phyloP scores from a whole-genome alignment of 2,329 filamentous ascomycete species.

The Fonsecaea monophora region DNA sequence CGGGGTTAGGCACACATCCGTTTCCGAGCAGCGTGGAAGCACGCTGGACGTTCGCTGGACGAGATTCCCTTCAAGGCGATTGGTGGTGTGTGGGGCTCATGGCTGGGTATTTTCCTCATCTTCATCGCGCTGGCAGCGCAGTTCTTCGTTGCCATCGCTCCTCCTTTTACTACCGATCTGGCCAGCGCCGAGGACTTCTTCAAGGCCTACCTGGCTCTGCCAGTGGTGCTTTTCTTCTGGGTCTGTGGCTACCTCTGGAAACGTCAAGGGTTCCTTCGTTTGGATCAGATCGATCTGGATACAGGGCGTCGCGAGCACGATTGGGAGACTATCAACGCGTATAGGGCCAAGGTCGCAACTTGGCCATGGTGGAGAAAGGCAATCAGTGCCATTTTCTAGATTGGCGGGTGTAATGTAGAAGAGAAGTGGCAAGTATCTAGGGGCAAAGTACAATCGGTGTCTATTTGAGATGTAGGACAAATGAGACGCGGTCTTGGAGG shows the following conservation, averaged over 20 bases:
- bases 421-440: background rate
- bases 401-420: background rate
- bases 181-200: conserved; percentile 21
- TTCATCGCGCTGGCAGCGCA: conserved; percentile 77
- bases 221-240: conserved; percentile 52
- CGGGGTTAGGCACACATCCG: conserved; percentile 71
- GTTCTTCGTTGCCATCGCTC: conserved; percentile 77
- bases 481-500: background rate
- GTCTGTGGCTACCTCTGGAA: conserved; percentile 69
- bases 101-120: conserved; percentile 79
- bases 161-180: conserved; percentile 12
- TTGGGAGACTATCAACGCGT: conserved; percentile 67
- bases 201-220: conserved; percentile 11
- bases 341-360: conserved; percentile 19
- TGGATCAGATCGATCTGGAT: conserved; percentile 70
- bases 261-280: conserved; percentile 63
- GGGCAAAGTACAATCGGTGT: background rate
- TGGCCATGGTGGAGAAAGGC: conserved; percentile 30
- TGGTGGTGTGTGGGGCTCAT: conserved; percentile 79
- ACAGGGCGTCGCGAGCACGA: conserved; percentile 69
- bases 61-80: conserved; percentile 84
- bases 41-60: conserved; percentile 69
- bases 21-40: conserved; percentile 80
- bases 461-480: background rate
- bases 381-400: conserved; percentile 12